These are phyloP conservation scores for Apiospora marii DNA, from an alignment of 2,329 filamentous ascomycete genomes.

Conservation along the genomic window DNA sequence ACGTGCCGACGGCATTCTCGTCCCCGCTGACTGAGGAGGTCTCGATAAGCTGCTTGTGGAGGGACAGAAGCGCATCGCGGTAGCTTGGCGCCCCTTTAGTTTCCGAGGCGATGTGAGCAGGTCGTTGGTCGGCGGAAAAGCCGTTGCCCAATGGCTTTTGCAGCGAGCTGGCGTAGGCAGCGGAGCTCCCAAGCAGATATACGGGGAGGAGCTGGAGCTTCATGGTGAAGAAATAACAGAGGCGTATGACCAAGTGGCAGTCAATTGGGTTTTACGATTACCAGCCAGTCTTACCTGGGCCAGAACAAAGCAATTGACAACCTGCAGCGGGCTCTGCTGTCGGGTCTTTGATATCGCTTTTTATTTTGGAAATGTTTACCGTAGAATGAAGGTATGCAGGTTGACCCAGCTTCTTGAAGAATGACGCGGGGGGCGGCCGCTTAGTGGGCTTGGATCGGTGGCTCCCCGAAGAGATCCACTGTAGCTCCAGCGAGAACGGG, in stretches of 20 bases:
- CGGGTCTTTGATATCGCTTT: not conserved
- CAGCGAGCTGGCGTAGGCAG: slow-evolving; percentile 23
- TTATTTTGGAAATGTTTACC: not conserved
- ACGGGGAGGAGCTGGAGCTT: slow-evolving; percentile 28
- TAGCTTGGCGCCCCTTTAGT: slow-evolving; percentile 37
- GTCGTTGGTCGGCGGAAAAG: not conserved
- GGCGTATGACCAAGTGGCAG: not conserved
- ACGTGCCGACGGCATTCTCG: slow-evolving; percentile 73
- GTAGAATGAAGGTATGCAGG: not conserved
- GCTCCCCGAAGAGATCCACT: not conserved
- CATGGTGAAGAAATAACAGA: slow-evolving; percentile 26
- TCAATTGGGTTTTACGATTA: slow-evolving; percentile 10
- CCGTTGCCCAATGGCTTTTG: slow-evolving; percentile 29
- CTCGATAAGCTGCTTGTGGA: slow-evolving; percentile 79
- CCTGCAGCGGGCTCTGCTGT: not conserved
- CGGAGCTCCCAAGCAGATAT: slow-evolving; percentile 30
- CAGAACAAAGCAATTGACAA: not conserved
- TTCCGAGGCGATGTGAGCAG: not conserved
- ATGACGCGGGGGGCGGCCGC: slow-evolving; percentile 4
- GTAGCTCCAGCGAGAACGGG: not conserved
- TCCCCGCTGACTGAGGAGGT: slow-evolving; percentile 75
- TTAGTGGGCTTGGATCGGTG: slow-evolving; percentile 13
- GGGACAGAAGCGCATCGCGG: slow-evolving; percentile 65
- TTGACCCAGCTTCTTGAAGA: not conserved
- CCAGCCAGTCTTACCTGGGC: not conserved